These are phyloP conservation scores for Hypholoma sublateritium DNA, from an alignment of 768 basidiomycete genomes.

Conservation along the genomic window DNA sequence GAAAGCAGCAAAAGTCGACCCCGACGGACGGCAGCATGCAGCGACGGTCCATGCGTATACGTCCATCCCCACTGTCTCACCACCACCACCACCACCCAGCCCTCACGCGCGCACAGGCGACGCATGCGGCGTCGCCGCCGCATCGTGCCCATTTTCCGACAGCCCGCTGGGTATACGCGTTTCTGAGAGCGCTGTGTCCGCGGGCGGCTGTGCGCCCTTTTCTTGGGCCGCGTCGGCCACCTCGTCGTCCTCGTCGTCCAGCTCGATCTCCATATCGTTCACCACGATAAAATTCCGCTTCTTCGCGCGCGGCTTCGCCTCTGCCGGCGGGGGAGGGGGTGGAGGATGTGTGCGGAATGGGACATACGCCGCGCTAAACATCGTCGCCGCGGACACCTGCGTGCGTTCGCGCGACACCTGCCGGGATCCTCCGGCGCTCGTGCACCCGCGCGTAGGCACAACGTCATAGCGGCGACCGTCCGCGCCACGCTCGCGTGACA, in stretches of 20 bases:
- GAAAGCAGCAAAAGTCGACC: too few relatives aligned
- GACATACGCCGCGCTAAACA: background rate
- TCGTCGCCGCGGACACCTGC: background rate
- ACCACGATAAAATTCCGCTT: slow-evolving; percentile 36
- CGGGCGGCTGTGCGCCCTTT: background rate
- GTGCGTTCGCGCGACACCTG: slow-evolving; percentile 21
- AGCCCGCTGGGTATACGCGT: background rate
- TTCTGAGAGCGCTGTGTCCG: background rate
- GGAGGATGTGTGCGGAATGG: background rate
- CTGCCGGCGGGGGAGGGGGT: background rate
- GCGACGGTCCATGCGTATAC: too few relatives aligned
- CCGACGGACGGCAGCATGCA: too few relatives aligned
- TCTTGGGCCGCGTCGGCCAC: slow-evolving; percentile 1
- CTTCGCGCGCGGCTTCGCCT: slow-evolving; percentile 6
- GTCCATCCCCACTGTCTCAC: too few relatives aligned
- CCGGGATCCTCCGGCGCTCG: slow-evolving; percentile 25
- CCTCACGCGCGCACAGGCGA: background rate
- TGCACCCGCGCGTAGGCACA: background rate
- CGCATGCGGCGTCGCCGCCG: background rate
- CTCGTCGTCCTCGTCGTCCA: slow-evolving; percentile 20
- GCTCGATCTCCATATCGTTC: slow-evolving; percentile 39
- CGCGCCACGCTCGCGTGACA: background rate
- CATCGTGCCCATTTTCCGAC: background rate
- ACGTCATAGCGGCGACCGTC: too few relatives aligned
- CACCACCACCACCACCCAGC: too few relatives aligned